Conservation (phyloP, 2,329 filamentous ascomycete genomes). For the Phialophora tarda region DNA sequence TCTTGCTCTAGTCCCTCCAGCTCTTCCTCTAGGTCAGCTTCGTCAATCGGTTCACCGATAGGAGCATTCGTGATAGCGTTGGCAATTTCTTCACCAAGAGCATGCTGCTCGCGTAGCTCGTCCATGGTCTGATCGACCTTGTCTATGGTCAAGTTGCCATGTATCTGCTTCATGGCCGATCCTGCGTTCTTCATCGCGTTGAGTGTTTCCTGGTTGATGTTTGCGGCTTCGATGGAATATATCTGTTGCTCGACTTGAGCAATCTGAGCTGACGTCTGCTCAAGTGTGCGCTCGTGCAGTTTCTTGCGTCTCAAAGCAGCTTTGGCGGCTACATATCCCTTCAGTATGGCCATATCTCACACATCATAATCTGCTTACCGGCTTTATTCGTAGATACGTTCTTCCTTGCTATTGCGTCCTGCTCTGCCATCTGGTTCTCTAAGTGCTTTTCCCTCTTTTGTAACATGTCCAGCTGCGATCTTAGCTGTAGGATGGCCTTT, state of each 20-base stretch:
- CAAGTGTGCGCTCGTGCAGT: slow-evolving; percentile 85
- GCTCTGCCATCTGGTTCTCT: slow-evolving; percentile 89
- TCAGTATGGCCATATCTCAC: neutral
- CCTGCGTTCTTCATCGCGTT: slow-evolving; percentile 91
- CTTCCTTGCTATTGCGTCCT: slow-evolving; percentile 86
- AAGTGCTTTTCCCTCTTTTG: slow-evolving; percentile 94
- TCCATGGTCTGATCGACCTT: slow-evolving; percentile 98
- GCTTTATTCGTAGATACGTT: slow-evolving; percentile 88
- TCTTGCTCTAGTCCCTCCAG: slow-evolving; percentile 88
- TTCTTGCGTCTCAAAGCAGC: slow-evolving; percentile 92
- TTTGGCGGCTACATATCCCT: slow-evolving; percentile 72
- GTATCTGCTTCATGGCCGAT: slow-evolving; percentile 89
- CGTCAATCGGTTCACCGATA: slow-evolving; percentile 75
- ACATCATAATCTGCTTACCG: slow-evolving; percentile 63
- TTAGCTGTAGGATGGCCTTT: slow-evolving; percentile 88
- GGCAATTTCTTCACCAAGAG: slow-evolving; percentile 90
- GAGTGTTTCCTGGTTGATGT: slow-evolving; percentile 97
- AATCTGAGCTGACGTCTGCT: slow-evolving; percentile 89
- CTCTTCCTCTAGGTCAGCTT: slow-evolving; percentile 83
- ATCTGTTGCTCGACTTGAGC: slow-evolving; percentile 93
- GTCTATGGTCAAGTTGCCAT: slow-evolving; percentile 86
- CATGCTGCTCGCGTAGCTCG: slow-evolving; percentile 86
- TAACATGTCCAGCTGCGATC: slow-evolving; percentile 93
- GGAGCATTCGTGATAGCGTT: slow-evolving; percentile 77
- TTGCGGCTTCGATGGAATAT: slow-evolving; percentile 94